Percentiles rank a stretch among this genome's conserved stretches.
phyloP scores from a whole-genome alignment of 1,284 basidiomycete genomes.

The Microbotryomycetes sp. region DNA sequence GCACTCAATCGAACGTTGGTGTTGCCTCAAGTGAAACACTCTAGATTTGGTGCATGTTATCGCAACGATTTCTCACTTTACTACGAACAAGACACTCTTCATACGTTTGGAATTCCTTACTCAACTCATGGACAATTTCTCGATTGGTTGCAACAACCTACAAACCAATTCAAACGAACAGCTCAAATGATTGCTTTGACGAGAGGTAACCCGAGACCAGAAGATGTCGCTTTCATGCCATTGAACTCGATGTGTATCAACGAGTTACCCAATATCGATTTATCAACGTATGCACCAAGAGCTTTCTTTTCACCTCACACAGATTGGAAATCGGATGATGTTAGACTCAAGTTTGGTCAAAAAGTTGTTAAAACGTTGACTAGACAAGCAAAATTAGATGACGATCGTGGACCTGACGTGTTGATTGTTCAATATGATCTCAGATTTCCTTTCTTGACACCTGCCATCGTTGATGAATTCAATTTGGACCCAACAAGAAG shows the following conservation, averaged over 20 bases:
- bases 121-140: constrained; percentile 29
- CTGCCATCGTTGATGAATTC: not conserved
- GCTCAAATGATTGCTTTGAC: constrained; percentile 30
- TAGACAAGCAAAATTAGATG: not conserved
- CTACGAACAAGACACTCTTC: constrained; percentile 30
- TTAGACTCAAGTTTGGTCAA: not conserved
- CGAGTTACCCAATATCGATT: constrained; percentile 25
- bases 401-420: not conserved
- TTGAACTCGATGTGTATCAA: constrained; percentile 26
- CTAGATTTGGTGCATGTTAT: constrained; percentile 34
- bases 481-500: not conserved
- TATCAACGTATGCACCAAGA: constrained; percentile 15
- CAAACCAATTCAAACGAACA: constrained; percentile 5
- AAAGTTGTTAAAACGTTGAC: constrained; percentile 10
- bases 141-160: constrained; percentile 18
- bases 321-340: constrained; percentile 12
- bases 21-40: constrained; percentile 34
- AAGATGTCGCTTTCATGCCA: constrained; percentile 4
- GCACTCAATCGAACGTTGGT: constrained; percentile 38
- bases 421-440: constrained; percentile 14
- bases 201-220: constrained; percentile 5
- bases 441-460: constrained; percentile 30
- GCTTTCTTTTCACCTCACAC: constrained; percentile 22
- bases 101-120: constrained; percentile 27
- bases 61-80: constrained; percentile 36